These are phyloP conservation scores for Phytophthora pseudosyringae DNA, from an alignment of 352 stramenopile species.

Conservation along the genomic window DNA sequence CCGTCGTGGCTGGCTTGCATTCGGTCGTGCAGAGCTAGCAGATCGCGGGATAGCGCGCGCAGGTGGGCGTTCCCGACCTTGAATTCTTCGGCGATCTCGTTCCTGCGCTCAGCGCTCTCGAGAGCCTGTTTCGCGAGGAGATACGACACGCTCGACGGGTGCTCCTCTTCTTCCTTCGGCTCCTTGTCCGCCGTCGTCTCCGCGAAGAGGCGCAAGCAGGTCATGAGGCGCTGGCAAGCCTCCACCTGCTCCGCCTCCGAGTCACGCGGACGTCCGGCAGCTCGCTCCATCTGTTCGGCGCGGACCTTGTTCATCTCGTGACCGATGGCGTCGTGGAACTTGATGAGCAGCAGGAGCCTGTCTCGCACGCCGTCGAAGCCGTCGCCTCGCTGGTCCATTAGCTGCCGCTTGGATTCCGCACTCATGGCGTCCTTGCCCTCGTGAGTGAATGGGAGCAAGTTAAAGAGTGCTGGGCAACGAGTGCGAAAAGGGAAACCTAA, in stretches of 20 bases:
- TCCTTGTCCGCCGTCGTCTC: not conserved
- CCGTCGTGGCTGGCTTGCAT: not conserved
- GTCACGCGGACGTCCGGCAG: not conserved
- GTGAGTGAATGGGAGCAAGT: conserved; percentile 11
- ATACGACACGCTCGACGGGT: not conserved
- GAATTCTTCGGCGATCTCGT: not conserved
- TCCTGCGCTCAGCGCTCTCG: not conserved
- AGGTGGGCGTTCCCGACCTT: not conserved
- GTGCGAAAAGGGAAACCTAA: conserved; percentile 21
- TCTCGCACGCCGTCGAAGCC: conserved; percentile 7
- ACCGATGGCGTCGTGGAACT: conserved; percentile 23
- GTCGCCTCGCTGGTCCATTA: not conserved
- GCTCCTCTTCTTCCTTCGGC: not conserved
- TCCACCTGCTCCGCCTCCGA: conserved; percentile 4
- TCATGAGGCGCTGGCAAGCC: conserved; percentile 4
- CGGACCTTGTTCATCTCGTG: conserved; percentile 7
- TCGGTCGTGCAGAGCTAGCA: not conserved
- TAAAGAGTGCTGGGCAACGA: conserved; percentile 14
- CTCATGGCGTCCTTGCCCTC: conserved; percentile 12
- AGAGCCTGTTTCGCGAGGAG: not conserved
- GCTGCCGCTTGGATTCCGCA: conserved; percentile 5
- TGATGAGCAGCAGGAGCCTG: conserved; percentile 20
- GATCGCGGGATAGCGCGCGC: not conserved
- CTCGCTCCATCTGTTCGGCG: conserved; percentile 2
- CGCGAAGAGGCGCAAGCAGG: conserved; percentile 7